A percentile compares a stretch with the other conserved stretches of the same genome.
phyloP scores from a whole-genome alignment of 2,329 filamentous ascomycete species.

The Chaetomiaceae sp. region DNA sequence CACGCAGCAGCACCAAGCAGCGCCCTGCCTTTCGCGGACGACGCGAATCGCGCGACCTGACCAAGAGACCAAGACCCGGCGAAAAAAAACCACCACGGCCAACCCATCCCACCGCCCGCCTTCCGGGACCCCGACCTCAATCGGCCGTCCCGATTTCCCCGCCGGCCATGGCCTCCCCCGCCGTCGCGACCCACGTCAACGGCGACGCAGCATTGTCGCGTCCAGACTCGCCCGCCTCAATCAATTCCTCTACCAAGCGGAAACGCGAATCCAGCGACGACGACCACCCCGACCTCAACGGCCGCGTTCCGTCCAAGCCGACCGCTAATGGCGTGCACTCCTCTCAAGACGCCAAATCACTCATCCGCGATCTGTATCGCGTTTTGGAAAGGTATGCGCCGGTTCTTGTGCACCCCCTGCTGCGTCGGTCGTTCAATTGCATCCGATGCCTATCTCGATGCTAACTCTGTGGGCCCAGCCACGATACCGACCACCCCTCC shows the following conservation, averaged over 20 bases:
- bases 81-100: slow-evolving; percentile 16
- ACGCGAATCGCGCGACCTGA: slow-evolving; percentile 31
- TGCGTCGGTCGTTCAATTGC: slow-evolving; percentile 5
- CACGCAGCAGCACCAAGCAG: slow-evolving; percentile 11
- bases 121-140: slow-evolving; percentile 8
- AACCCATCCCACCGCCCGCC: slow-evolving; percentile 15
- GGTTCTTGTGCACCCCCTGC: background rate
- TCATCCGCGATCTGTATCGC: slow-evolving; percentile 40
- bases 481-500: slow-evolving; percentile 47
- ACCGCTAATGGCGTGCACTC: slow-evolving; percentile 26
- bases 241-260: slow-evolving; percentile 43
- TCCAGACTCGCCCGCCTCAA: slow-evolving; percentile 29
- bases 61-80: slow-evolving; percentile 11
- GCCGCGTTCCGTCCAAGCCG: slow-evolving; percentile 29
- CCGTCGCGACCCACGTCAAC: slow-evolving; percentile 31
- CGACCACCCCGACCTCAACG: slow-evolving; percentile 24
- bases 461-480: slow-evolving; percentile 35
- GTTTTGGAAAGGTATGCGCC: slow-evolving; percentile 41
- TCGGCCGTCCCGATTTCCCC: slow-evolving; percentile 12
- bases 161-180: slow-evolving; percentile 32
- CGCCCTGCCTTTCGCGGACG: slow-evolving; percentile 22
- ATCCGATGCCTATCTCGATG: slow-evolving; percentile 23
- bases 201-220: slow-evolving; percentile 29
- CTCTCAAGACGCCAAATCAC: slow-evolving; percentile 32
- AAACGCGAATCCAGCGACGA: slow-evolving; percentile 53